phyloP scores from a whole-genome alignment of 78 protist genomes.

The Dictyostelium brefeldianum region DNA sequence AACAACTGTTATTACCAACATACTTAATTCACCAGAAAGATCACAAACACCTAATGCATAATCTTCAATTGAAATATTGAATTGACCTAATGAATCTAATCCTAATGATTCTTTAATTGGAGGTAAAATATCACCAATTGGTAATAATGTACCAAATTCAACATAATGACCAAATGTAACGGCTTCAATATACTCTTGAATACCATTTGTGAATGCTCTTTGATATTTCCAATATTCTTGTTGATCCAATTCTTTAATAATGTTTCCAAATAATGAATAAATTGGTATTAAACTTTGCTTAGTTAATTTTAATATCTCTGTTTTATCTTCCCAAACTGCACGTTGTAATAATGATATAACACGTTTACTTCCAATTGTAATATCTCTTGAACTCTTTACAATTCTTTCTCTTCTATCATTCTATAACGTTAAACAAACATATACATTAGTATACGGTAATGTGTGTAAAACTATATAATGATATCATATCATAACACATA shows the following conservation, averaged over 20 bases:
- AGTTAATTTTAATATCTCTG: conserved; percentile 15
- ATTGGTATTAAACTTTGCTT: conserved; percentile 12
- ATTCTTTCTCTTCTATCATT: conserved; percentile 83
- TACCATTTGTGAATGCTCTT: conserved; percentile 53
- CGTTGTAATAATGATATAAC: conserved; percentile 64
- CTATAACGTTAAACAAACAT: not conserved
- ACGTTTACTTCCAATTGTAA: conserved; percentile 61
- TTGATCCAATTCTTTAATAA: conserved; percentile 51
- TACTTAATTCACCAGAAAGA: conserved; percentile 71
- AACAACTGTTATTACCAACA: not conserved
- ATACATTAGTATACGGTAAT: not conserved
- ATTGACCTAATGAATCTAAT: conserved; percentile 3
- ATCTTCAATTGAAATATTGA: conserved; percentile 56
- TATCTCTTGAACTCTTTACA: conserved; percentile 67
- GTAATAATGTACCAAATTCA: conserved; percentile 11
- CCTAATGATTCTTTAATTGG: conserved; percentile 19
- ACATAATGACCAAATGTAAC: conserved; percentile 55
- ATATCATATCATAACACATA: not conserved
- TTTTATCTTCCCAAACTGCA: conserved; percentile 29
- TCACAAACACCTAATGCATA: conserved; percentile 75
- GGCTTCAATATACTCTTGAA: conserved; percentile 82
- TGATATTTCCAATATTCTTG: conserved; percentile 79
- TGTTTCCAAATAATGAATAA: conserved; percentile 1
- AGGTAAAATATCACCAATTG: conserved; percentile 25
- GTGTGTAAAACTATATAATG: not conserved